Percentiles rank a stretch among this genome's conserved stretches.
phyloP scores from a whole-genome alignment of 108 stramenopile genomes.

The Cyclotella kingstonii region DNA sequence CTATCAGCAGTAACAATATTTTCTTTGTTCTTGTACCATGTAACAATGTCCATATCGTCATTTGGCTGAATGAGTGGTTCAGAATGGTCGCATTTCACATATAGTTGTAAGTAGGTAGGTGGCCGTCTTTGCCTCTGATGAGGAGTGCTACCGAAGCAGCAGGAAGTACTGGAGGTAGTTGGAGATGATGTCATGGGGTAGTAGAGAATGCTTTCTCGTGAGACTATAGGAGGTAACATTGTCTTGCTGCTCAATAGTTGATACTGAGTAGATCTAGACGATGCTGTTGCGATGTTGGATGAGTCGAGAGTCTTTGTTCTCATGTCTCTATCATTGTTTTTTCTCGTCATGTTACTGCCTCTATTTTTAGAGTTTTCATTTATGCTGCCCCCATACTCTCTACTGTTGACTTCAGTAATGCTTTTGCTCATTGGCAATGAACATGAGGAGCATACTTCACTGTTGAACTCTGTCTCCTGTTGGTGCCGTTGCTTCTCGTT shows the following conservation, averaged over 20 bases:
- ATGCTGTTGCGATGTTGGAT: background rate
- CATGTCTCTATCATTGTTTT: background rate
- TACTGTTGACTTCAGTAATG: too few species aligned
- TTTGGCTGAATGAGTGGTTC: constrained; percentile 30
- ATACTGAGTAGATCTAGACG: constrained; percentile 11
- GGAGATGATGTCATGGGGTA: constrained; percentile 1
- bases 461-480: too few species aligned
- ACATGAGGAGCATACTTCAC: too few species aligned
- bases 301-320: background rate
- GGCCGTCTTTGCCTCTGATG: constrained; percentile 20
- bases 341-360: background rate
- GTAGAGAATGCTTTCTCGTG: constrained; percentile 19
- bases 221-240: constrained; percentile 26
- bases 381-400: too few species aligned
- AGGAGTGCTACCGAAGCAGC: constrained; percentile 2
- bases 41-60: constrained; percentile 32
- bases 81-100: constrained; percentile 42
- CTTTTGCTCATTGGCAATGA: too few species aligned
- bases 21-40: constrained; percentile 27
- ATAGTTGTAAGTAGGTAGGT: constrained; percentile 35
- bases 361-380: background rate
- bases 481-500: too few species aligned
- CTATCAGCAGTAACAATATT: constrained; percentile 35
- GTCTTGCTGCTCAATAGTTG: constrained; percentile 16
- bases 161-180: constrained; percentile 8